These are phyloP conservation scores for Hypoxylon fuscum DNA, from an alignment of 495 filamentous ascomycete species.

Conservation along the genomic window DNA sequence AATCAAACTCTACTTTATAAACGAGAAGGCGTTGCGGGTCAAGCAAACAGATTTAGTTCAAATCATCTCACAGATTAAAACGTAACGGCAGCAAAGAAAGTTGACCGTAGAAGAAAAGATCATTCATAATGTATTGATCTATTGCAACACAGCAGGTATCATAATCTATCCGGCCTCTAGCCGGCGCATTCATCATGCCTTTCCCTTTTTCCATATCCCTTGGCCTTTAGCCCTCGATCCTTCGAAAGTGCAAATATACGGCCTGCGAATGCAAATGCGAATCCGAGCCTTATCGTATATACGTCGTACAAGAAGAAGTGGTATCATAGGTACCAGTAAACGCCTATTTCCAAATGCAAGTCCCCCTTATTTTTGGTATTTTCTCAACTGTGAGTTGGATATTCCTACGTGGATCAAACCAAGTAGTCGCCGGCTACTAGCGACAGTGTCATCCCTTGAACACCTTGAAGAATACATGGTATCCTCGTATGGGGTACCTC, in stretches of 20 bases:
- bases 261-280: slow-evolving; percentile 4
- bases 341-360: slow-evolving; percentile 31
- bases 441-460: neutral
- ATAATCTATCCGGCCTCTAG: slow-evolving; percentile 25
- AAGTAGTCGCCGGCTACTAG: neutral
- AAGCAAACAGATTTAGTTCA: too few species aligned
- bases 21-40: slow-evolving; percentile 3
- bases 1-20: slow-evolving; percentile 2
- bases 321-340: slow-evolving; percentile 32
- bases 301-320: slow-evolving; percentile 18
- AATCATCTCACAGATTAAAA: too few species aligned
- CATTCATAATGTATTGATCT: slow-evolving; percentile 24
- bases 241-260: slow-evolving; percentile 5
- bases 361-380: slow-evolving; percentile 6
- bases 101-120: too few species aligned
- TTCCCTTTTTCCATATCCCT: slow-evolving; percentile 12
- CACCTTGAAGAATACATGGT: too few species aligned
- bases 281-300: slow-evolving; percentile 17
- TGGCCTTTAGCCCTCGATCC: neutral
- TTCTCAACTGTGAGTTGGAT: too few species aligned
- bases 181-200: slow-evolving; percentile 24
- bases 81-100: too few species aligned
- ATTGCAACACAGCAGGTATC: slow-evolving; percentile 26
- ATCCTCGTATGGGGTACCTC: too few species aligned
- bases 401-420: neutral